Conservation (phyloP, 805 yeast species). For the Hanseniaspora vineae region DNA sequence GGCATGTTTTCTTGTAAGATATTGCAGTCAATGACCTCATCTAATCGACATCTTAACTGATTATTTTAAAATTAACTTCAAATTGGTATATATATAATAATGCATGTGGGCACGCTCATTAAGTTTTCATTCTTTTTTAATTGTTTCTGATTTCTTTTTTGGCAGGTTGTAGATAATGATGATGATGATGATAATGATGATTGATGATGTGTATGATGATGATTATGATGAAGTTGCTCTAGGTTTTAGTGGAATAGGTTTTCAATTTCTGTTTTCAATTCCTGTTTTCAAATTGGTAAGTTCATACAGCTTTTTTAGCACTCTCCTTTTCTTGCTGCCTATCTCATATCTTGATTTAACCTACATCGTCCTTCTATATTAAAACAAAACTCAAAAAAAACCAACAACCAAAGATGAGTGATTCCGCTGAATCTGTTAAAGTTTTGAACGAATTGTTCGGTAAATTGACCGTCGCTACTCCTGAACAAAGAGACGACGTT, state of each 20-base stretch:
- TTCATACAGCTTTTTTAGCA: neutral
- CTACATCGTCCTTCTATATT: too few species aligned
- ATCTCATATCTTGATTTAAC: neutral
- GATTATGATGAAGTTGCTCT: too few species aligned
- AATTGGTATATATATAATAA: neutral
- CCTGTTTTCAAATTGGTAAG: too few species aligned
- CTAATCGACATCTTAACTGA: neutral
- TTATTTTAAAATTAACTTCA: neutral
- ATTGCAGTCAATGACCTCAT: neutral
- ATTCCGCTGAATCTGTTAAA: slow-evolving; percentile 38
- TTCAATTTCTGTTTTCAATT: too few species aligned
- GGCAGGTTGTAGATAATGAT: too few species aligned
- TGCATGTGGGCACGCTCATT: neutral
- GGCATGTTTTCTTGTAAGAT: neutral
- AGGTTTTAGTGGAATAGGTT: too few species aligned
- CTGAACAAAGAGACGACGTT: slow-evolving; percentile 73
- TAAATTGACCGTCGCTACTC: slow-evolving; percentile 79
- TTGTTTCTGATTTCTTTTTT: too few species aligned
- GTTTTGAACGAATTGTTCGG: slow-evolving; percentile 89
- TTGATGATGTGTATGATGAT: too few species aligned
- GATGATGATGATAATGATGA: too few species aligned
- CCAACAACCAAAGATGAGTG: slow-evolving; percentile 27
- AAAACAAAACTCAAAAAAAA: neutral
- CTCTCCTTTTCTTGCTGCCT: neutral
- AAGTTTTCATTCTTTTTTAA: too few species aligned